Conservation (phyloP, 345 rosid species). For the Brassica cretica region DNA sequence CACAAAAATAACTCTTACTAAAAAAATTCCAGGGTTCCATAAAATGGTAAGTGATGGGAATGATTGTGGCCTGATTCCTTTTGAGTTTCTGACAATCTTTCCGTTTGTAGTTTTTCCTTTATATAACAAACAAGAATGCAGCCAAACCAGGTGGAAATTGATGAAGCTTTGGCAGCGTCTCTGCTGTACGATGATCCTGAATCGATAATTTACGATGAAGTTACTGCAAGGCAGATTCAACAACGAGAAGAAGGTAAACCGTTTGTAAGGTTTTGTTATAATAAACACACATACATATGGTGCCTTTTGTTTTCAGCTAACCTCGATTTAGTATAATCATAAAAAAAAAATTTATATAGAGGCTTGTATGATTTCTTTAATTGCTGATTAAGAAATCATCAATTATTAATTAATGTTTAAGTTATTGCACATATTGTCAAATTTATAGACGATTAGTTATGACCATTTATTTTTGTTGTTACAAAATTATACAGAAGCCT, state of each 20-base stretch:
- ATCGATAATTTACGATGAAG: not conserved
- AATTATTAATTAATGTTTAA: not conserved
- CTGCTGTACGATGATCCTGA: not conserved
- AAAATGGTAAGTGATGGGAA: not conserved
- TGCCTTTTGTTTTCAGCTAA: not conserved
- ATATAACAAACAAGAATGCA: slow-evolving; percentile 1
- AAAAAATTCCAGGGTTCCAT: not conserved
- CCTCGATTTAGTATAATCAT: not conserved
- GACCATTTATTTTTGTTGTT: not conserved
- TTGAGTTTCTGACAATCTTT: not conserved
- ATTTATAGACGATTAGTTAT: not conserved
- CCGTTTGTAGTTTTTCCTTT: not conserved
- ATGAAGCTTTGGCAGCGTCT: slow-evolving; percentile 25
- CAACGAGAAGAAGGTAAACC: slow-evolving; percentile 21
- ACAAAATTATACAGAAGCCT: not conserved
- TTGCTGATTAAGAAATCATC: not conserved
- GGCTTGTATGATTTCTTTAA: not conserved
- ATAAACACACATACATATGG: not conserved
- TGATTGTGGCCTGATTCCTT: not conserved
- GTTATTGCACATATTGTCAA: not conserved
- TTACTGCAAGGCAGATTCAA: not conserved
- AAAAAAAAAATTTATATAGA: not conserved
- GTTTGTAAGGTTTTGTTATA: not conserved
- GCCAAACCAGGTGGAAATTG: not conserved
- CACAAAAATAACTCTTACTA: not conserved